Conservation (phyloP, 2,329 filamentous ascomycete species). For the Aspergillus felis region DNA sequence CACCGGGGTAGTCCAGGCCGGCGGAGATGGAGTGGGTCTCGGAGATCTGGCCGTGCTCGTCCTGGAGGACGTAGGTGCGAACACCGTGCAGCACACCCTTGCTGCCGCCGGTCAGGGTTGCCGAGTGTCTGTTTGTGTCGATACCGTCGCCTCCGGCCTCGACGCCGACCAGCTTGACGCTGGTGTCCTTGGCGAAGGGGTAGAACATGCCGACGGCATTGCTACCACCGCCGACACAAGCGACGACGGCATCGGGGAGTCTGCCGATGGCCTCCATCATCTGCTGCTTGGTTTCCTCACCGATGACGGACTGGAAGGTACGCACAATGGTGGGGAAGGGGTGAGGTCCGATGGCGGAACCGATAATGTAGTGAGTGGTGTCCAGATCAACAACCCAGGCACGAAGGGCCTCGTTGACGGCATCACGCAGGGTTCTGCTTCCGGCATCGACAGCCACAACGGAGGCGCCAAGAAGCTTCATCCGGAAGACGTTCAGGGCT, state of each 20-base stretch:
- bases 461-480: conserved; percentile 89
- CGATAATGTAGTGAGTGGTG: conserved; percentile 97
- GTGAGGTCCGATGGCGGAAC: conserved; percentile 94
- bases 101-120: conserved; percentile 78
- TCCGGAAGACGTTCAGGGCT: conserved; percentile 96
- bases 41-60: conserved; percentile 85
- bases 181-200: conserved; percentile 80
- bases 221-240: conserved; percentile 91
- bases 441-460: conserved; percentile 93
- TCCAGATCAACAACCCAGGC: conserved; percentile 91
- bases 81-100: conserved; percentile 96
- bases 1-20: conserved; percentile 93
- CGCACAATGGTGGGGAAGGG: conserved; percentile 96
- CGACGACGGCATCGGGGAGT: conserved; percentile 91
- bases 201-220: conserved; percentile 99
- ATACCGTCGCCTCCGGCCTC: conserved; percentile 93
- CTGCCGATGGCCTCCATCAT: conserved; percentile 81
- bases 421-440: conserved; percentile 74
- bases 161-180: conserved; percentile 85
- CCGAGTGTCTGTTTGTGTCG: conserved; percentile 79
- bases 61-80: conserved; percentile 90
- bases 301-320: conserved; percentile 96
- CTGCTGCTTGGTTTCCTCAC: conserved; percentile 88
- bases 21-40: conserved; percentile 97
- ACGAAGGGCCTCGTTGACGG: conserved; percentile 92